Percentiles rank a stretch among this genome's conserved stretches.
These are phyloP conservation scores for Sclerospora graminicola DNA, from an alignment of 352 stramenopile species.

Conservation along the genomic window DNA sequence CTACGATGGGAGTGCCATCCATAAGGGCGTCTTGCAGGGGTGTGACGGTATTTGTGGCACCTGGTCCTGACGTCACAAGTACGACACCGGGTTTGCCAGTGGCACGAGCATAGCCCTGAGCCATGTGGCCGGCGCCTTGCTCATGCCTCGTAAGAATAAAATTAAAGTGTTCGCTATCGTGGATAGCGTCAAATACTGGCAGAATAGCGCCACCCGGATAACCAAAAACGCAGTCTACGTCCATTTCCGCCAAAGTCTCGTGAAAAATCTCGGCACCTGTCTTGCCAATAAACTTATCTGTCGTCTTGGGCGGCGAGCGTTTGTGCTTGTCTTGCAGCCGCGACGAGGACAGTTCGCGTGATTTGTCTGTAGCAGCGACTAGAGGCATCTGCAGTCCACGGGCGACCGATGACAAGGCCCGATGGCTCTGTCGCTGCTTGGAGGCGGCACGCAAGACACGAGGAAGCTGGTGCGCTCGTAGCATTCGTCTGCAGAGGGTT, in stretches of 20 bases:
- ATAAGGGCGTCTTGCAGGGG: constrained; percentile 91
- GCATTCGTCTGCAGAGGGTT: constrained; percentile 25
- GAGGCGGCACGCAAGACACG: constrained; percentile 26
- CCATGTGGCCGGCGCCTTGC: constrained; percentile 80
- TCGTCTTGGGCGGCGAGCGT: constrained; percentile 34
- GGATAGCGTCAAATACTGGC: constrained; percentile 92
- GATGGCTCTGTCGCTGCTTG: constrained; percentile 16
- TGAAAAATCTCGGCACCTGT: constrained; percentile 92
- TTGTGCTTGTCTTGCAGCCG: constrained; percentile 22
- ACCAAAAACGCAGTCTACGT: constrained; percentile 88
- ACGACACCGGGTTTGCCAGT: constrained; percentile 87
- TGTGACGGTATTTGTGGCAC: constrained; percentile 91
- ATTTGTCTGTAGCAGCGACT: constrained; percentile 1
- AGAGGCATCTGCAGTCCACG: constrained; percentile 12
- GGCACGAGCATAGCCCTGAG: constrained; percentile 72
- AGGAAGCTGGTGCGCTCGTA: constrained; percentile 33
- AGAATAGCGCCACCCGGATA: constrained; percentile 92
- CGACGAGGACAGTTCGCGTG: constrained; percentile 30
- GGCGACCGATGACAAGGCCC: constrained; percentile 17
- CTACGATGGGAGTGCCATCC: constrained; percentile 91
- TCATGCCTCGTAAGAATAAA: constrained; percentile 78
- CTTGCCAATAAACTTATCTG: constrained; percentile 86
- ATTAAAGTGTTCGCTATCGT: constrained; percentile 77
- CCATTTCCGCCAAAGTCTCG: constrained; percentile 86
- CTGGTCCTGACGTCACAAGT: constrained; percentile 89